phyloP scores from a whole-genome alignment of 495 filamentous ascomycete species.

The Usnea hakonensis region DNA sequence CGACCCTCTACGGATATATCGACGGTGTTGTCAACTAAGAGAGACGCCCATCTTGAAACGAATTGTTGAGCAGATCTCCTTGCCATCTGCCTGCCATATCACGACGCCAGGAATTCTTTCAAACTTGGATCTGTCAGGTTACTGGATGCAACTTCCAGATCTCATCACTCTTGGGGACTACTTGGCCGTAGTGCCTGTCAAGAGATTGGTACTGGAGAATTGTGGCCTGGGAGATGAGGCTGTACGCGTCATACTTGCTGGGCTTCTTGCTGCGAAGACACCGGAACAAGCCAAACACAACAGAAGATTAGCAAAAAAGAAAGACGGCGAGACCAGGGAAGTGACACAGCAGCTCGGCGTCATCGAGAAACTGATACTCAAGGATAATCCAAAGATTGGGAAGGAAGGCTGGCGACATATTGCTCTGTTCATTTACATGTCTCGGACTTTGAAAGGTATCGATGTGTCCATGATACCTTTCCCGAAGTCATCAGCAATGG shows the following conservation, averaged over 20 bases:
- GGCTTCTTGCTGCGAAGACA: slow-evolving; percentile 71
- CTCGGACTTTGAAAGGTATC: slow-evolving; percentile 72
- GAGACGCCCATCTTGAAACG: slow-evolving; percentile 85
- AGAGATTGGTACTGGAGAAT: slow-evolving; percentile 74
- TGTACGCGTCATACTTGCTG: slow-evolving; percentile 76
- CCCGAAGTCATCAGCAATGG: slow-evolving; percentile 41
- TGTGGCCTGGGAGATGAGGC: slow-evolving; percentile 81
- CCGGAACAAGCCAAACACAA: slow-evolving; percentile 46
- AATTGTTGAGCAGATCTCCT: slow-evolving; percentile 78
- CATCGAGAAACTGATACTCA: slow-evolving; percentile 82
- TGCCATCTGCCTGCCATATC: slow-evolving; percentile 50
- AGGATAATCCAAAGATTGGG: slow-evolving; percentile 78
- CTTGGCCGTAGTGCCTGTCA: slow-evolving; percentile 85
- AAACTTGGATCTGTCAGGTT: slow-evolving; percentile 74
- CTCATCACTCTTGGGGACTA: slow-evolving; percentile 84
- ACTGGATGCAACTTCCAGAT: slow-evolving; percentile 74
- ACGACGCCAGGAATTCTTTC: slow-evolving; percentile 64
- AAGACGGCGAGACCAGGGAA: slow-evolving; percentile 15
- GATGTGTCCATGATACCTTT: slow-evolving; percentile 85
- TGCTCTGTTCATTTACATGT: slow-evolving; percentile 82
- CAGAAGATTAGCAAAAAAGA: slow-evolving; percentile 30
- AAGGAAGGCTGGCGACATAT: slow-evolving; percentile 88
- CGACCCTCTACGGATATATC: slow-evolving; percentile 87
- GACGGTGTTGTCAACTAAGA: slow-evolving; percentile 85
- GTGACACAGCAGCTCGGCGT: slow-evolving; percentile 52